Evolutionary conservation across 768 basidiomycete genomes (phyloP), one percentile per base, ranked within the genome.

Genomic region (Lepiota brunneoincarnata): DNA sequence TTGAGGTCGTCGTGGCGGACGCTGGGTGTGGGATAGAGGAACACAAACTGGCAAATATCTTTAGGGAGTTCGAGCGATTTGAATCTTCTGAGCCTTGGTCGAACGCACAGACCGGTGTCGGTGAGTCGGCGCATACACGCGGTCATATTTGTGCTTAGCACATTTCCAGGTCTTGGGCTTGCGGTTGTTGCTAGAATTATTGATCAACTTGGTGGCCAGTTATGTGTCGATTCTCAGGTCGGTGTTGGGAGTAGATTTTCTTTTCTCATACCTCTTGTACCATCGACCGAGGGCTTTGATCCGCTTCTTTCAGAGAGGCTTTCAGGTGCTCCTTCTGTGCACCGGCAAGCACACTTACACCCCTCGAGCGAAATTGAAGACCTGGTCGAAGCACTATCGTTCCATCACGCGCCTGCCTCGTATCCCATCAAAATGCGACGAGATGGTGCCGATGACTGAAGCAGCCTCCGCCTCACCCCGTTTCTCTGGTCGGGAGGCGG

Each of bases 181-280:
- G 90, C 91, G 3, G 86, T 91, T 5, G 90, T 92, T 10, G 87
- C 88, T 0, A 76, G 89, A 14, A 89, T 91, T 38, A 86, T 91
- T 3, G 84, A 86, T 59, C 89, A 89, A 57, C 76, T 91, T 1
- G 85, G 83, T 0, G 91, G 90, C 2, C 89, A 89, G 64, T 76
- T 93, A 2, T 81, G 87, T 5, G 89, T 90, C 3, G 87, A 91
- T 54, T 91, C 88, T 0, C 77, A 80, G 47, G 72, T 82, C n/a
- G 76, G 73, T 41, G 67, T 78, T 61, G 91, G 90, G 7, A 87
- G 86, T 31, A 75, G 77, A 3, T 91, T 92, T 71, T 88, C 85
- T 1, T 84, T 87, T 68, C 69, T 87, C 6, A 78, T 89, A 37
- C 86, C 87, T 6, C 79, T 91, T 57, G 68, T 78, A 1, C 63